Conservation (phyloP, 1,284 basidiomycete genomes). For the Ceratobasidium sp. region DNA sequence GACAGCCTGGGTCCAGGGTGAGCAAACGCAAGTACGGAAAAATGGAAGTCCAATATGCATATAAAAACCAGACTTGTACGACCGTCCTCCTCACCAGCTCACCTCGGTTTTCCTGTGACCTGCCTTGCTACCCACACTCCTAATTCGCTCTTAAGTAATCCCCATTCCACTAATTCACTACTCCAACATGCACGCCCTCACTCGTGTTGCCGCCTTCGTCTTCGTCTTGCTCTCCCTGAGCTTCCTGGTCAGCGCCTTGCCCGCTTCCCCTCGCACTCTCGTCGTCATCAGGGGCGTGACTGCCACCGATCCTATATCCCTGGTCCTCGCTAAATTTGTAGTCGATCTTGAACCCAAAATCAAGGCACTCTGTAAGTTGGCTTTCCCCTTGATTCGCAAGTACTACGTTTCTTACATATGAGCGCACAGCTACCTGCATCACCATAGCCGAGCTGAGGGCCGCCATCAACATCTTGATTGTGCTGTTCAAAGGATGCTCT, state of each 20-base stretch:
- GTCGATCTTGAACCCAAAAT: slow-evolving; percentile 23
- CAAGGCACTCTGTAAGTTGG: slow-evolving; percentile 4
- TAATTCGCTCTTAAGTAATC: not conserved
- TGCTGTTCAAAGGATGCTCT: slow-evolving; percentile 10
- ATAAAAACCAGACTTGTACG: not conserved
- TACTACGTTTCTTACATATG: not conserved
- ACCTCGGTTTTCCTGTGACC: not conserved
- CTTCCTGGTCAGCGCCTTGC: slow-evolving; percentile 27
- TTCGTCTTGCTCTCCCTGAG: slow-evolving; percentile 31
- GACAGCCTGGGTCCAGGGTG: not conserved
- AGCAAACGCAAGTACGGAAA: not conserved
- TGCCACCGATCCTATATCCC: slow-evolving; percentile 25
- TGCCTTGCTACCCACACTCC: not conserved
- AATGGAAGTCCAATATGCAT: not conserved
- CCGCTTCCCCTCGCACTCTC: not conserved
- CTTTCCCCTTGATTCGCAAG: not conserved
- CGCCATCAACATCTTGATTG: not conserved
- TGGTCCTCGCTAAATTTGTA: not conserved
- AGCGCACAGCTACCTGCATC: slow-evolving; percentile 6
- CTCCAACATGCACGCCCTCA: slow-evolving; percentile 23
- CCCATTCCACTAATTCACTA: not conserved
- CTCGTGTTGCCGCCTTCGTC: slow-evolving; percentile 9
- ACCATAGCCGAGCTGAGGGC: slow-evolving; percentile 10
- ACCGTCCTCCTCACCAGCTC: not conserved
- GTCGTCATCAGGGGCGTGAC: not conserved